These are phyloP conservation scores for Anaeramoeba flamelloides DNA, from an alignment of 78 protist species.

Conservation along the genomic window DNA sequence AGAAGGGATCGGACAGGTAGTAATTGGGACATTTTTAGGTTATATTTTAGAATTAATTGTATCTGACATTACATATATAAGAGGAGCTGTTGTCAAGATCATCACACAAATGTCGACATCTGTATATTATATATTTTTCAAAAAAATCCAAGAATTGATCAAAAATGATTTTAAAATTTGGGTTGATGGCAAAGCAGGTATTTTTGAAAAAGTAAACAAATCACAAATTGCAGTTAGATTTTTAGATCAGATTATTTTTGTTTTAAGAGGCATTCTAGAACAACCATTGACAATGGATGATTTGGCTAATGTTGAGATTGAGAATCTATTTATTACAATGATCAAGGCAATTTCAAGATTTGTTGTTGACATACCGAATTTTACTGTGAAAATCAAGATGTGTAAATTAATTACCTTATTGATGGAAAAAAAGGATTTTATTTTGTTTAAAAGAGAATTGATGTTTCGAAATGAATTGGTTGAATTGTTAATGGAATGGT, in stretches of 20 bases:
- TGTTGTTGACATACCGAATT: neutral
- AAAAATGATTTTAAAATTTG: neutral
- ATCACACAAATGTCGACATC: neutral
- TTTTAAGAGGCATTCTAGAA: neutral
- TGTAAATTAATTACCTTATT: neutral
- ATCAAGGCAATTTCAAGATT: neutral
- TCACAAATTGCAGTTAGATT: neutral
- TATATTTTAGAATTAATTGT: neutral
- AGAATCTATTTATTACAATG: neutral
- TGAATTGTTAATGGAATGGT: neutral
- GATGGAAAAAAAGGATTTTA: neutral
- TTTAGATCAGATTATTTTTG: neutral
- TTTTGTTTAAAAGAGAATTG: neutral
- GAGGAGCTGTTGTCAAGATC: neutral
- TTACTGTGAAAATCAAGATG: neutral
- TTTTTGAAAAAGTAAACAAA: neutral
- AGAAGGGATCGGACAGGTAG: neutral
- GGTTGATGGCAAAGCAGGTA: too few species aligned
- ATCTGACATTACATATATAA: neutral
- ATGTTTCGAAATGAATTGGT: neutral
- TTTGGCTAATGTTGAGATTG: neutral
- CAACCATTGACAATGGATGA: neutral
- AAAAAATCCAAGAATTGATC: neutral
- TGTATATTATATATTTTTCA: neutral
- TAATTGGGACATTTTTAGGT: neutral